These are phyloP conservation scores for Blastomyces gilchristii DNA, from an alignment of 2,329 filamentous ascomycete species.

Conservation along the genomic window DNA sequence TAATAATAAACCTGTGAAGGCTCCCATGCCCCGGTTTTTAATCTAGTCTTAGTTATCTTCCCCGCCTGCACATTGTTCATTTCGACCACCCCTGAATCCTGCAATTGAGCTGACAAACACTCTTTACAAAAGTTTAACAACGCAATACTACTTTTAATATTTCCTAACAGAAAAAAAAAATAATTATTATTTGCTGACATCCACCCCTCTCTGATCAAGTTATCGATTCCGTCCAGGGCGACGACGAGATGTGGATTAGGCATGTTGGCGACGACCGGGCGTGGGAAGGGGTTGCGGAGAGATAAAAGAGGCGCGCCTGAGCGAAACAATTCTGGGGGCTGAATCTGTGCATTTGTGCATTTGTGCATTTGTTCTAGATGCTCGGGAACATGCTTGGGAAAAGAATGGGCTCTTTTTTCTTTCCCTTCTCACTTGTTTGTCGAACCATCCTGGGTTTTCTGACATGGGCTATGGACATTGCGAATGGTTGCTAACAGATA, in stretches of 20 bases:
- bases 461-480: background rate
- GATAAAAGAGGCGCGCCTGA: background rate
- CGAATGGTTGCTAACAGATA: background rate
- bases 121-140: background rate
- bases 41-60: slow-evolving; percentile 1
- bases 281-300: slow-evolving; percentile 24
- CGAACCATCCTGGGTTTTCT: background rate
- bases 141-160: background rate
- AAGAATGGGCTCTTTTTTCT: background rate
- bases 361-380: background rate
- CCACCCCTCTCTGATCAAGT: slow-evolving; percentile 18
- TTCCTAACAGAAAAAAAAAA: background rate
- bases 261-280: slow-evolving; percentile 35
- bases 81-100: background rate
- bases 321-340: background rate
- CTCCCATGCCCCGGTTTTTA: background rate
- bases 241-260: slow-evolving; percentile 29
- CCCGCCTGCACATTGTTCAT: slow-evolving; percentile 2
- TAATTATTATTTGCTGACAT: slow-evolving; percentile 1
- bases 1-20: background rate
- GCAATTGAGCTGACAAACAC: background rate
- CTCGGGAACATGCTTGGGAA: background rate
- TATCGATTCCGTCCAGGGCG: slow-evolving; percentile 28
- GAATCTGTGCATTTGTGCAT: background rate
- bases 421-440: too few relatives aligned